These are phyloP conservation scores for Pleurotus ostreatus DNA, from an alignment of 768 basidiomycete genomes.

Conservation along the genomic window DNA sequence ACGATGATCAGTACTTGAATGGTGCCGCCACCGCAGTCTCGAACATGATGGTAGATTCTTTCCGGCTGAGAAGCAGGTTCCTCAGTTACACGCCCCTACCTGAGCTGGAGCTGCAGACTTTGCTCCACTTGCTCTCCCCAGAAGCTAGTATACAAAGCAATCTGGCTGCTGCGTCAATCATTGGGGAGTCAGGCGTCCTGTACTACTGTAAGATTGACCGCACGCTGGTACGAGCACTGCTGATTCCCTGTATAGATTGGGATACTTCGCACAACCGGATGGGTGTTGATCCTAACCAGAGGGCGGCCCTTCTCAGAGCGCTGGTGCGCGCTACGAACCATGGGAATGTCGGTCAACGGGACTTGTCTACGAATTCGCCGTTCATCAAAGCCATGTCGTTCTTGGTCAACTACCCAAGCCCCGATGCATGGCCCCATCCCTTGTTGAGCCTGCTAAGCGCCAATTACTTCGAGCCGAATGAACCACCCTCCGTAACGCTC, in stretches of 20 bases:
- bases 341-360: neutral
- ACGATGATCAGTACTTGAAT: constrained; percentile 8
- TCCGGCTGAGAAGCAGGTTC: constrained; percentile 1
- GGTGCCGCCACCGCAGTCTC: constrained; percentile 11
- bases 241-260: neutral
- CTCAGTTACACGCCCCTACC: neutral
- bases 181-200: neutral
- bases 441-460: constrained; percentile 1
- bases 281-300: neutral
- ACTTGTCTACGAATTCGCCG: neutral
- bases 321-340: neutral
- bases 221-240: neutral
- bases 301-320: neutral
- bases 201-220: constrained; percentile 1
- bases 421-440: constrained; percentile 1
- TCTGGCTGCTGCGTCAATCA: neutral
- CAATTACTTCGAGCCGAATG: neutral
- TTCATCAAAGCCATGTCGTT: constrained; percentile 3
- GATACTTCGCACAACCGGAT: neutral
- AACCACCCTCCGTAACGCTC: neutral
- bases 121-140: constrained; percentile 6
- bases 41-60: constrained; percentile 4
- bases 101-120: constrained; percentile 1
- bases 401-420: constrained; percentile 1
- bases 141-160: constrained; percentile 2